Percentiles rank a stretch among this genome's conserved stretches.
Conservation (phyloP, 2,329 filamentous ascomycete species). For the Aspergillus fijiensis region DNA sequence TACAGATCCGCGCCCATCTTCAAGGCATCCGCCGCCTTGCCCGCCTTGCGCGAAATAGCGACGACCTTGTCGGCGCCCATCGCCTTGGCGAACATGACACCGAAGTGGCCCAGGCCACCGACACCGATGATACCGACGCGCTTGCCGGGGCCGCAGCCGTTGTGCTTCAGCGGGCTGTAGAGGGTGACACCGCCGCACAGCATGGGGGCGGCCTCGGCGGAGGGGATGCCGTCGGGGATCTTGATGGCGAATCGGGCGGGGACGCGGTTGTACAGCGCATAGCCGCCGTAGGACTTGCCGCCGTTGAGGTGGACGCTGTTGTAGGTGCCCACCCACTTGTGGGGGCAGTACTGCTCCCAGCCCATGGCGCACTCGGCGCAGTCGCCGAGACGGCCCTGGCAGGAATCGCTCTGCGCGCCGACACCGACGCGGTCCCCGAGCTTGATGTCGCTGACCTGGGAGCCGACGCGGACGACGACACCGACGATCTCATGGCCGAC, state of each 20-base stretch:
- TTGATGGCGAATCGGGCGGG: slow-evolving; percentile 60
- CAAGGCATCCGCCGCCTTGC: slow-evolving; percentile 54
- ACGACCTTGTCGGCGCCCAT: slow-evolving; percentile 65
- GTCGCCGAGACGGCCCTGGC: slow-evolving; percentile 43
- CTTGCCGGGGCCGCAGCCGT: slow-evolving; percentile 69
- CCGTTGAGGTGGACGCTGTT: slow-evolving; percentile 48
- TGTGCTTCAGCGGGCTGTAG: slow-evolving; percentile 67
- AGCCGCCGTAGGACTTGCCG: slow-evolving; percentile 66
- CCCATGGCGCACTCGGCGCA: slow-evolving; percentile 56
- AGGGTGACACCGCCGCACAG: slow-evolving; percentile 77
- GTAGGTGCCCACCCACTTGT: slow-evolving; percentile 34
- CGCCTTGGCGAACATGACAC: slow-evolving; percentile 68
- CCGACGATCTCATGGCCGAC: slow-evolving; percentile 68
- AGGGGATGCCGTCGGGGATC: slow-evolving; percentile 54
- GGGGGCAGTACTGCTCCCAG: slow-evolving; percentile 37
- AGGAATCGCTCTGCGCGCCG: slow-evolving; percentile 61
- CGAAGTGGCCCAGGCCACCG: slow-evolving; percentile 74
- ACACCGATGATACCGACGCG: slow-evolving; percentile 70
- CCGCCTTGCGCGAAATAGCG: slow-evolving; percentile 54
- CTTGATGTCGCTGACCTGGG: slow-evolving; percentile 34
- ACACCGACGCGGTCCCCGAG: slow-evolving; percentile 50
- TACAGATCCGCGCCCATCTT: slow-evolving; percentile 57
- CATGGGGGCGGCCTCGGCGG: slow-evolving; percentile 64
- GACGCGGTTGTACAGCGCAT: slow-evolving; percentile 56
- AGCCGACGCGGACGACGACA: slow-evolving; percentile 57